These are phyloP conservation scores for Globisporangium mamillatum DNA, from an alignment of 352 stramenopile genomes.

Conservation along the genomic window DNA sequence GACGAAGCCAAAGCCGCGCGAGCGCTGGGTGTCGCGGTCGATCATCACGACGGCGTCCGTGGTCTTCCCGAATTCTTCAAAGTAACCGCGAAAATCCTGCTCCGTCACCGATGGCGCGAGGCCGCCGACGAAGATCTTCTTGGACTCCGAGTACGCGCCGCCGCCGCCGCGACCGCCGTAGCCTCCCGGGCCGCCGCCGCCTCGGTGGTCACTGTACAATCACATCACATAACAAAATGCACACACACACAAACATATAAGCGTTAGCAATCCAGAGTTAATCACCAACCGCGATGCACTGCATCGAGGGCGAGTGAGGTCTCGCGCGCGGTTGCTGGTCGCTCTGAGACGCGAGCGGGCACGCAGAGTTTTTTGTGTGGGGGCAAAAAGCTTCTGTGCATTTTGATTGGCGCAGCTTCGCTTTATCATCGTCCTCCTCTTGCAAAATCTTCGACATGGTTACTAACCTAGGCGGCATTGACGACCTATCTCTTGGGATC, in stretches of 20 bases:
- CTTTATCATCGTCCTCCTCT: slow-evolving; percentile 20
- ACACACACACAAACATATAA: neutral
- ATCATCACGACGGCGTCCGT: slow-evolving; percentile 93
- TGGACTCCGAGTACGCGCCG: slow-evolving; percentile 58
- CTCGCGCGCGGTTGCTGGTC: neutral
- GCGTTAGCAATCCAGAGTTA: neutral
- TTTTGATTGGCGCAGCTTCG: slow-evolving; percentile 23
- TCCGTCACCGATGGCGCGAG: slow-evolving; percentile 83
- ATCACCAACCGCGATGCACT: neutral
- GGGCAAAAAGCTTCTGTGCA: slow-evolving; percentile 23
- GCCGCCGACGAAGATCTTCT: slow-evolving; percentile 94
- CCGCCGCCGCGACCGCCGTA: slow-evolving; percentile 24
- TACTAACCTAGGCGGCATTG: slow-evolving; percentile 74
- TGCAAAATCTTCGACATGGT: slow-evolving; percentile 13
- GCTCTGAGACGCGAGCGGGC: neutral
- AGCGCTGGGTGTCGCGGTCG: slow-evolving; percentile 89
- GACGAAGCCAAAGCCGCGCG: slow-evolving; percentile 91
- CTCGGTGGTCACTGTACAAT: slow-evolving; percentile 24
- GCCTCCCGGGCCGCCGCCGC: slow-evolving; percentile 4
- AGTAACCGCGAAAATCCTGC: slow-evolving; percentile 91
- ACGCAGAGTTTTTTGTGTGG: slow-evolving; percentile 12
- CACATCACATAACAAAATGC: slow-evolving; percentile 7
- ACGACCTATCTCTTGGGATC: slow-evolving; percentile 84
- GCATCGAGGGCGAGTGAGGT: neutral
- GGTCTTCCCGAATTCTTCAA: slow-evolving; percentile 89